These are phyloP conservation scores for Eucalyptus marginata DNA, from an alignment of 345 rosid species.

Conservation along the genomic window DNA sequence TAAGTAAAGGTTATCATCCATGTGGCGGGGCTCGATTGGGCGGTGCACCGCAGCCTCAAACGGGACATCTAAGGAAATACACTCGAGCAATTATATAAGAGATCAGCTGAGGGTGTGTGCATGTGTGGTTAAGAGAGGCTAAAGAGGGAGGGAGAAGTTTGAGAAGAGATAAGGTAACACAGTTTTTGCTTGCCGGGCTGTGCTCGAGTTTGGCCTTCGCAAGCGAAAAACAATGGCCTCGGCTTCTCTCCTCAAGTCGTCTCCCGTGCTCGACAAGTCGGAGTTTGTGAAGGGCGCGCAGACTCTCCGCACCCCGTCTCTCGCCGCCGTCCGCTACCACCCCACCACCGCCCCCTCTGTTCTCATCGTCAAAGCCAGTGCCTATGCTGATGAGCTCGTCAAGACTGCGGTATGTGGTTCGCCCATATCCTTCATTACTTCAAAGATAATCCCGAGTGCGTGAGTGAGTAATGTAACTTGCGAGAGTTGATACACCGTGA, in stretches of 20 bases:
- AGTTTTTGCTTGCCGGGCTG: neutral
- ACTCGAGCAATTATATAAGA: slow-evolving; percentile 24
- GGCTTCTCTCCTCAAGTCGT: slow-evolving; percentile 76
- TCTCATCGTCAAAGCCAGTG: slow-evolving; percentile 57
- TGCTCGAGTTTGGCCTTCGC: neutral
- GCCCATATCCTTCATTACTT: neutral
- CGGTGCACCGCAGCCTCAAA: slow-evolving; percentile 57
- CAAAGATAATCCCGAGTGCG: neutral
- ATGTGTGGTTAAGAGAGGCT: slow-evolving; percentile 25
- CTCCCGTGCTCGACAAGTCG: slow-evolving; percentile 73
- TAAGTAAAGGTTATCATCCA: slow-evolving; percentile 36
- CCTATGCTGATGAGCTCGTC: slow-evolving; percentile 90
- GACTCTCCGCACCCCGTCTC: slow-evolving; percentile 49
- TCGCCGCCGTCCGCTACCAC: slow-evolving; percentile 27
- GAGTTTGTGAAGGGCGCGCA: slow-evolving; percentile 78
- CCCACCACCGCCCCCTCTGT: slow-evolving; percentile 20
- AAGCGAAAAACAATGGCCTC: slow-evolving; percentile 55
- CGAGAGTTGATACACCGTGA: neutral
- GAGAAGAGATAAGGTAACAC: slow-evolving; percentile 28
- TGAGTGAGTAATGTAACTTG: neutral
- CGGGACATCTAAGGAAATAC: slow-evolving; percentile 36
- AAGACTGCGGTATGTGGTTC: slow-evolving; percentile 71
- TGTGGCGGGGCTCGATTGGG: slow-evolving; percentile 35
- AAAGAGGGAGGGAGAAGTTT: slow-evolving; percentile 5
- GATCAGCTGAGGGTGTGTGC: neutral